Conservation (phyloP, 176 grass and related monocot species). For the Miscanthus lutarioriparius region DNA sequence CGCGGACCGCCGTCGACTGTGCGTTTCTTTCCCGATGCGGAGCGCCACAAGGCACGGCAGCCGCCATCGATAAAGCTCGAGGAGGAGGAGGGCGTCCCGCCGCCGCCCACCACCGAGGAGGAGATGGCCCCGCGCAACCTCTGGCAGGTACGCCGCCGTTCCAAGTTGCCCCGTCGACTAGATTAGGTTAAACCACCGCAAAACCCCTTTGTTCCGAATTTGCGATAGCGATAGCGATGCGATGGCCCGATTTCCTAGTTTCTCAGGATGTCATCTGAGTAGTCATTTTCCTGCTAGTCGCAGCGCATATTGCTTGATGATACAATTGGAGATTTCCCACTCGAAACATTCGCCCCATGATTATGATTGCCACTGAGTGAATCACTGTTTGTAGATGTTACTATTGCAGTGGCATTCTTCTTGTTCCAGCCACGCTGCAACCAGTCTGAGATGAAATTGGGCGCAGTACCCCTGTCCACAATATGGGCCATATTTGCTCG, state of each 20-base stretch:
- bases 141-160: constrained; percentile 51
- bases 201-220: not conserved
- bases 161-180: not conserved
- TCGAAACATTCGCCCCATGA: not conserved
- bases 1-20: constrained; percentile 43
- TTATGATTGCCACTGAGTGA: not conserved
- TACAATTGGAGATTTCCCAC: not conserved
- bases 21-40: constrained; percentile 53
- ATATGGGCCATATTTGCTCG: too few species aligned
- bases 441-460: not conserved
- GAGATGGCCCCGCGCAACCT: constrained; percentile 54
- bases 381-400: not conserved
- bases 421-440: too few species aligned
- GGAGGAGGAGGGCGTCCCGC: constrained; percentile 53
- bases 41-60: constrained; percentile 42
- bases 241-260: not conserved
- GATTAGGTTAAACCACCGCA: not conserved
- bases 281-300: not conserved
- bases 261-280: not conserved
- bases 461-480: not conserved
- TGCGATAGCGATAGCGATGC: too few species aligned
- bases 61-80: constrained; percentile 60
- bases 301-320: not conserved
- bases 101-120: constrained; percentile 35
- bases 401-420: not conserved